Base-by-base conservation (phyloP, 2,329 filamentous ascomycete species). In the Pseudocercospora ulei region DNA sequence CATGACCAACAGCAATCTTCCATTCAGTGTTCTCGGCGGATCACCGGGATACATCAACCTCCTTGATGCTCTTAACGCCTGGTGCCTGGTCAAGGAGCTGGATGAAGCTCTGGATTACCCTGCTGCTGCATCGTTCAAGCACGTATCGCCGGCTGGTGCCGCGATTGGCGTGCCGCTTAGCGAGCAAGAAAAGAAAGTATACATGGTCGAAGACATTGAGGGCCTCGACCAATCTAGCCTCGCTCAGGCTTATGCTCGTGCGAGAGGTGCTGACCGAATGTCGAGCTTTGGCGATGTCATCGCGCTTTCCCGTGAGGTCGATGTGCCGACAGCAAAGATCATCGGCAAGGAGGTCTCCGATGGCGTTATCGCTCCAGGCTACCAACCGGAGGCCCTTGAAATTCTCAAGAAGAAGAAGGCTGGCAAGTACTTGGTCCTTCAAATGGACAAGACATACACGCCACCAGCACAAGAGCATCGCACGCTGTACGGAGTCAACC, bases 371-470 rank as follows among this genome's bases (percentile, higher is more conserved):
- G 90, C 90, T 22, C 84, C 90, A 22, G 80, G 77, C 16, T 98
- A 90, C 64, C 75, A 82, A 47, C 73, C 77, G 20, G 86, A 83
- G 48, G 90, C 90, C 11, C 75, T 96, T 11, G 84, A 82, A 57
- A 86, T 98, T 46, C 75, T 98, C 49, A 82, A 78, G 66, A 95
- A 94, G 76, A 98, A 98, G 75, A 98, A 98, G 74, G 87, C 80
- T 38, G 90, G 90, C 59, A 92, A 86, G 64, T 98, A 96, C 70
- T 78, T 96, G 30, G 82, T 96, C 30, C 78, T 96, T 26, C 78
- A 96, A 67, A 95, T 98, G 69, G 86, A 98, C 60, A 77, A 82
- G 36, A 75, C 81, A 53, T 96, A 87, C 66, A 74, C 75, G 48
- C 88, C 90, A n/a, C 62, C 71, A 7, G 49, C 65, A 4, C 73